Evolutionary conservation across 2,329 filamentous ascomycete genomes (phyloP).

Genomic region (Pseudogymnoascus sp.): DNA sequence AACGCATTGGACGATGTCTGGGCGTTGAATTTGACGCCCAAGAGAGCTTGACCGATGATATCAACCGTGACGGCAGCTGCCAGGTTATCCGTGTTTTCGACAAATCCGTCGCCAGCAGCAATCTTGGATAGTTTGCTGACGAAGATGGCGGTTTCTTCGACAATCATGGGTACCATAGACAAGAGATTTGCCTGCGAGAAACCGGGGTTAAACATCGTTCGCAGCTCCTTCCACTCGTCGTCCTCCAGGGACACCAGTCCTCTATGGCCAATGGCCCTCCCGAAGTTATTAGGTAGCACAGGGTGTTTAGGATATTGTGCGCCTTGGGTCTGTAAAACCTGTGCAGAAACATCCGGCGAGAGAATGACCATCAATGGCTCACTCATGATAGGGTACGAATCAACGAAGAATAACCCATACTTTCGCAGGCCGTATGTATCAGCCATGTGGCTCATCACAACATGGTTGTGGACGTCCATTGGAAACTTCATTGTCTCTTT

Average conservation of each 20-base stretch:
- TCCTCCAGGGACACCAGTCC: conserved; percentile 12
- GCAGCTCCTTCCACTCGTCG: conserved; percentile 13
- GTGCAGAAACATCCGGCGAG: conserved; percentile 10
- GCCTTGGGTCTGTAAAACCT: conserved; percentile 11
- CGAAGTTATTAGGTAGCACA: background rate
- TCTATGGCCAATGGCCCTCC: background rate
- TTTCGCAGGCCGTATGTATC: conserved; percentile 15
- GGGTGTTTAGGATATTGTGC: conserved; percentile 11
- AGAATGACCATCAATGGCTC: conserved; percentile 12
- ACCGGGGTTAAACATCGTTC: conserved; percentile 16
- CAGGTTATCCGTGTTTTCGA: background rate
- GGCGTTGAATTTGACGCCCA: conserved; percentile 11
- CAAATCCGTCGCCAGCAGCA: background rate
- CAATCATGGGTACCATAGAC: conserved; percentile 12
- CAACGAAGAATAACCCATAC: conserved; percentile 15
- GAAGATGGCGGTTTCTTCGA: conserved; percentile 14
- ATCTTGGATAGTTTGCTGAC: background rate
- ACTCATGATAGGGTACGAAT: conserved; percentile 14
- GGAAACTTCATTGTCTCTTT: conserved; percentile 9
- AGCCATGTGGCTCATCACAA: background rate
- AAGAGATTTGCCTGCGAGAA: conserved; percentile 14
- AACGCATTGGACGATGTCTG: conserved; percentile 11
- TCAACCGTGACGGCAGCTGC: conserved; percentile 12
- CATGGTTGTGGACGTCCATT: background rate
- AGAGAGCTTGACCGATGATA: conserved; percentile 12